Base-by-base conservation (phyloP, 148 eudicot genomes). In the Spergularia marina region DNA sequence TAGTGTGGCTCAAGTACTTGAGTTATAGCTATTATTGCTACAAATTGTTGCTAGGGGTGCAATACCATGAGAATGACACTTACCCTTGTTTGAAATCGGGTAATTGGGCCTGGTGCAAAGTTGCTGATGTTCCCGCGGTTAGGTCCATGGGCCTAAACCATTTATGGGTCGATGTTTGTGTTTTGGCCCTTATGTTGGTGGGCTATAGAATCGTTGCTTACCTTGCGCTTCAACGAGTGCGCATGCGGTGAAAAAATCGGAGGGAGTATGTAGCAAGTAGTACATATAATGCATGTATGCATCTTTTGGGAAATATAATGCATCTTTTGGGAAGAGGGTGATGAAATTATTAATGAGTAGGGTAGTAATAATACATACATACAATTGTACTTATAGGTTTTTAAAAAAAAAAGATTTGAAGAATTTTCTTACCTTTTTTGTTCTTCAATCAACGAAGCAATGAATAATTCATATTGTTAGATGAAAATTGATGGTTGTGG, bases 11-110 rank as follows among this genome's bases (percentile, higher is more conserved):
- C 12, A 96, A 91, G 88, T 96, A 92, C 86, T 82, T 96, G 82
- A 96, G 99, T 83, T 96, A 91, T 72, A 92, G 99, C 86, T 96
- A 91, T 83, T 96, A 96, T 71, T 92, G 99, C 77, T 96, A 86
- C 79, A 93, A 86, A 76, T 91, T 96, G 44, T 90, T 96, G 23
- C 87, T 96, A 15, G 99, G 99, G 34, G 88, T 92, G 39, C 98
- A 96, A 75, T 96, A 92, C 86, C 77, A 75, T 52, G 90, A 88
- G 58, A 51, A 85, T 15, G 99, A 96, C 64, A 77, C 80, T 8
- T 96, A 96, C n/a, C 92, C 92, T 81, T 96, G 99, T 72, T 76
- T 84, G 49, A 82, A 82, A 23, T 72, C 68, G 77, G 84, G 75
- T 9, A 78, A 77, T 70, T 95, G 95, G 55, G 88, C 76, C 18